phyloP scores from a whole-genome alignment of 2,329 filamentous ascomycete species.

The Botrytis hyacinthi region DNA sequence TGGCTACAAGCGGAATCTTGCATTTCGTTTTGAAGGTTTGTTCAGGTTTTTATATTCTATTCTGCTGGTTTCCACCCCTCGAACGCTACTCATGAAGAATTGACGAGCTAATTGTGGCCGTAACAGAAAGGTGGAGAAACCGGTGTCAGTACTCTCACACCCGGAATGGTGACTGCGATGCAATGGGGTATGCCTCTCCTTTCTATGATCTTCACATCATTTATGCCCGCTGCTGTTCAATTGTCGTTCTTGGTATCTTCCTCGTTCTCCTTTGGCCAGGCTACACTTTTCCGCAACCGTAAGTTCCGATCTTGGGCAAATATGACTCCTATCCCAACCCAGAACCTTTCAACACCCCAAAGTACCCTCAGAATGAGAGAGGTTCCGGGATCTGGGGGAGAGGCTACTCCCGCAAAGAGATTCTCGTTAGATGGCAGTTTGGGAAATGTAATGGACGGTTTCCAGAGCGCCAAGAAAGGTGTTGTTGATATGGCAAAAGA shows the following conservation, averaged over 20 bases:
- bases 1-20: slow-evolving; percentile 59
- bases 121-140: slow-evolving; percentile 49
- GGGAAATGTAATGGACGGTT: slow-evolving; percentile 5
- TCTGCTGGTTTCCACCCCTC: neutral
- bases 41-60: neutral
- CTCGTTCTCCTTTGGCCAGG: slow-evolving; percentile 44
- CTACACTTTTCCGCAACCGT: slow-evolving; percentile 44
- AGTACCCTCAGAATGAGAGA: slow-evolving; percentile 3
- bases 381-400: neutral
- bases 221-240: slow-evolving; percentile 52
- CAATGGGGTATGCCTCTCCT: slow-evolving; percentile 52
- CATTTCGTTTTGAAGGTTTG: slow-evolving; percentile 41
- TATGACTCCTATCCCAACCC: slow-evolving; percentile 37
- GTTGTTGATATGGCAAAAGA: neutral
- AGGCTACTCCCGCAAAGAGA: neutral
- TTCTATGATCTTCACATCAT: slow-evolving; percentile 51
- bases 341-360: neutral
- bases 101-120: neutral
- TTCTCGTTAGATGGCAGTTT: slow-evolving; percentile 9
- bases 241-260: slow-evolving; percentile 57
- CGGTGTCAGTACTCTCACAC: slow-evolving; percentile 40
- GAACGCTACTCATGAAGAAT: neutral
- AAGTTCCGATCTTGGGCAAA: slow-evolving; percentile 42
- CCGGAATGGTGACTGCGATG: slow-evolving; percentile 43
- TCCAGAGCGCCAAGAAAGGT: slow-evolving; percentile 11